Conservation (phyloP, 2,329 filamentous ascomycete genomes). For the Diaporthe destruens region DNA sequence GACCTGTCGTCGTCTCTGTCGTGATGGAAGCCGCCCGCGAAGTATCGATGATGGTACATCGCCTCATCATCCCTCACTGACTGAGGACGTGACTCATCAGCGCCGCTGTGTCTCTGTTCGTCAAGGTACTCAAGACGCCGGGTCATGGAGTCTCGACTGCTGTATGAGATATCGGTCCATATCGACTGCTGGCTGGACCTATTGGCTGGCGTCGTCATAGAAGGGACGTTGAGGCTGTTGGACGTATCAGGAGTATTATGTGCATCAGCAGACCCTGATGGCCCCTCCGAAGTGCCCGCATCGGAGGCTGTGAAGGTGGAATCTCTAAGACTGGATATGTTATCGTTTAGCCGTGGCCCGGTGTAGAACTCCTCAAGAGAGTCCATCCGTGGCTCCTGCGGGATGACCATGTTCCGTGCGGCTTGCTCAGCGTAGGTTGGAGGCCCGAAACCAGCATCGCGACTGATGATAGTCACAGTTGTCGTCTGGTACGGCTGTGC, state of each 20-base stretch:
- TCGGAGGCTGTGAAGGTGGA: slow-evolving; percentile 51
- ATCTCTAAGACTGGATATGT: slow-evolving; percentile 51
- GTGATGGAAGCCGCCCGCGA: slow-evolving; percentile 26
- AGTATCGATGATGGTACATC: slow-evolving; percentile 35
- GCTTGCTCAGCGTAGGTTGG: slow-evolving; percentile 38
- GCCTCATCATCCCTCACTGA: slow-evolving; percentile 41
- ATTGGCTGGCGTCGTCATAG: slow-evolving; percentile 57
- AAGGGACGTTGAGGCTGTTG: slow-evolving; percentile 62
- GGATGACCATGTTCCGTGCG: slow-evolving; percentile 37
- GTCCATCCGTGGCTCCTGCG: slow-evolving; percentile 44
- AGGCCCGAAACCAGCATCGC: slow-evolving; percentile 56
- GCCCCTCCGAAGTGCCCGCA: slow-evolving; percentile 48
- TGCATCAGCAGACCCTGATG: slow-evolving; percentile 45
- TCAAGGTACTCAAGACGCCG: slow-evolving; percentile 41
- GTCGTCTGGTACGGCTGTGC: slow-evolving; percentile 56
- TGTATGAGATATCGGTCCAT: slow-evolving; percentile 70
- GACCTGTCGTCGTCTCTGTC: slow-evolving; percentile 14
- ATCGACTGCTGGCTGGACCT: slow-evolving; percentile 67
- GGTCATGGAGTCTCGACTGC: slow-evolving; percentile 39
- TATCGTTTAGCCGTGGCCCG: slow-evolving; percentile 50
- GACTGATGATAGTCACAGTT: slow-evolving; percentile 63
- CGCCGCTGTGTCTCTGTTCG: slow-evolving; percentile 56
- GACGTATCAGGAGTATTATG: slow-evolving; percentile 55
- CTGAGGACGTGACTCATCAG: slow-evolving; percentile 47
- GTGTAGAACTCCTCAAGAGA: slow-evolving; percentile 51